Base-by-base conservation (phyloP, 2,329 filamentous ascomycete species). In the Dactylellina drechsleri region DNA sequence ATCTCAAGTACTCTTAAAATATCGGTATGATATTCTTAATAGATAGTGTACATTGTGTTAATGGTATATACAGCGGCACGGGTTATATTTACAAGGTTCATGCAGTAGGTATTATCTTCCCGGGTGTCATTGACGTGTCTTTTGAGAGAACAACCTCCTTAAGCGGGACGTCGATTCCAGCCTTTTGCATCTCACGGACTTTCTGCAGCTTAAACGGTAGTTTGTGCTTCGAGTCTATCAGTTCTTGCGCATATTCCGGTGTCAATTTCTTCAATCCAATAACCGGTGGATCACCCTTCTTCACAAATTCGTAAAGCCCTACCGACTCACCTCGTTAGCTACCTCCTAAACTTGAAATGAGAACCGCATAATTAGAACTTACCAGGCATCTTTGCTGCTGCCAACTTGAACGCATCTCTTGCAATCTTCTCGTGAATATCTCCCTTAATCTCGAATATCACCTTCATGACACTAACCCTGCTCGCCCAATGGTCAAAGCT, bases 401-500 rank as follows among this genome's bases (percentile, higher is more conserved):
- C 95, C 81, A 99, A 84, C 77, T 95, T 88, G 84, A 99, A 96
- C 36, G 95, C 95, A 85, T 99, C 95, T 78, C 90, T 88, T 20
- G 92, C 93, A 77, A 99, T 89, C 84, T 97, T 92, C 85, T 99
- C 95, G 87, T 99, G 95, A 77, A 98, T 81, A 79, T 93, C 88
- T 53, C 95, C 95, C 83, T 92, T 93, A 78, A 99, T 84, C 83
- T 99, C 95, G 79, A 99, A 96, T 18, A 97, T 85, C 57, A 99
- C 88, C 82, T 95, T 92, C 83, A 91, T 97, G 60, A 98, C 92
- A 7, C 92, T 89, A 78, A 98, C 89, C 82, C 94, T 89, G 20
- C 91, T 88, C 3, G 94, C 93, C 95, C 95, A 99, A 81, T 96
- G 92, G 82, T 99, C 95, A 81, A 99, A 98, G 77, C 90, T 91